Conservation (phyloP, 2,329 filamentous ascomycete species). For the Clarireedia hainanense region DNA sequence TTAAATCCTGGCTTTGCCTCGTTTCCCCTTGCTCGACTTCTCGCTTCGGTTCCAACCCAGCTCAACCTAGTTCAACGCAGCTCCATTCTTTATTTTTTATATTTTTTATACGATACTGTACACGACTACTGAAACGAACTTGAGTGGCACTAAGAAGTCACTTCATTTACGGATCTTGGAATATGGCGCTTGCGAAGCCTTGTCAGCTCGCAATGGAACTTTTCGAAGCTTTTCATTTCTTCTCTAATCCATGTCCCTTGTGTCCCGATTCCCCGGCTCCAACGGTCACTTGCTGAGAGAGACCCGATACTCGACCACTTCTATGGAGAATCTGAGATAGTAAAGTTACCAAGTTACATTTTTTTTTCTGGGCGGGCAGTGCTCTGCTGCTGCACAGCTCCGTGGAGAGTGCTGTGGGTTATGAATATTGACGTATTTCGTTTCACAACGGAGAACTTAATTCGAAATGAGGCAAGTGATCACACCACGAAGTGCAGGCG, state of each 20-base stretch:
- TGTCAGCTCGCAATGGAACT: background rate
- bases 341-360: background rate
- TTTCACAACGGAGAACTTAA: no score
- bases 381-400: background rate
- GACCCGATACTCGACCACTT: conserved; percentile 4
- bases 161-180: conserved; percentile 3
- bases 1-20: background rate
- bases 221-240: conserved; percentile 10
- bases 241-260: conserved; percentile 10
- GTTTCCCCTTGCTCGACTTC: background rate
- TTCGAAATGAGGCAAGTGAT: no score
- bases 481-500: no score
- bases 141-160: background rate
- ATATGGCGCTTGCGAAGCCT: background rate
- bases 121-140: background rate
- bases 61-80: background rate
- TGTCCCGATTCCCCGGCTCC: conserved; percentile 4
- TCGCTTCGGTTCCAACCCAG: background rate
- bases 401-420: no score
- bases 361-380: background rate
- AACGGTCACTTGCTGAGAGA: conserved; percentile 2
- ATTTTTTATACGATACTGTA: background rate
- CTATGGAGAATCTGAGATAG: background rate
- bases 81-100: background rate
- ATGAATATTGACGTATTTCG: no score